phyloP scores from a whole-genome alignment of 768 basidiomycete species.

The Ramaria rubella region DNA sequence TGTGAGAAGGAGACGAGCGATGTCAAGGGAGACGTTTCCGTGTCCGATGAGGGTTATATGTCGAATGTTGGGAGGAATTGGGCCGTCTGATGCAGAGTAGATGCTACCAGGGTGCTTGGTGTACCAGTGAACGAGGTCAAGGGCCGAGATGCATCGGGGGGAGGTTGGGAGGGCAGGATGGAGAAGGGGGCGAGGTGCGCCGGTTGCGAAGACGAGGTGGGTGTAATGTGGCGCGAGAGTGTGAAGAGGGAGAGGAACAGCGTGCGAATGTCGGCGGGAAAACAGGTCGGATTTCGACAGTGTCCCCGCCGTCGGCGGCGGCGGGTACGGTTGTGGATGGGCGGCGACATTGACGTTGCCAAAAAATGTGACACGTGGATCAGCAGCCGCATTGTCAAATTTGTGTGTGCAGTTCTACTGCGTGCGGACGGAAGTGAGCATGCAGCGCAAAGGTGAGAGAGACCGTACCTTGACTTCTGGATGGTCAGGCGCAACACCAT shows the following conservation, averaged over 20 bases:
- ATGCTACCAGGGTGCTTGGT: constrained; percentile 67
- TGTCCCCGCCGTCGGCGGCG: no score
- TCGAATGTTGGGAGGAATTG: constrained; percentile 55
- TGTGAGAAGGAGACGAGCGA: constrained; percentile 85
- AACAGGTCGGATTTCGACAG: no score
- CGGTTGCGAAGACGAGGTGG: constrained; percentile 81
- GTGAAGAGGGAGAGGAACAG: constrained; percentile 51
- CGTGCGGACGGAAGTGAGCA: background rate
- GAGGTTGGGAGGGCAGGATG: constrained; percentile 38
- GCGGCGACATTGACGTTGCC: constrained; percentile 71
- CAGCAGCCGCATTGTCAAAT: constrained; percentile 77
- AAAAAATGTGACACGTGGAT: constrained; percentile 81
- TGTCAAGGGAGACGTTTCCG: constrained; percentile 91
- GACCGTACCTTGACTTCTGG: constrained; percentile 86
- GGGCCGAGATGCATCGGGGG: constrained; percentile 56
- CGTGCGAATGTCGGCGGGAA: constrained; percentile 40
- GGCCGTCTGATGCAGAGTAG: constrained; percentile 32
- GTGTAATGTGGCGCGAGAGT: constrained; percentile 69
- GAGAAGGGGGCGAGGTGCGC: constrained; percentile 56
- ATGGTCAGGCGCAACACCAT: constrained; percentile 97
- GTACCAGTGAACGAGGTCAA: constrained; percentile 93
- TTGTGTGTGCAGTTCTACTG: constrained; percentile 91
- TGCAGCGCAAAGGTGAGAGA: background rate
- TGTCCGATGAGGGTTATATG: constrained; percentile 88
- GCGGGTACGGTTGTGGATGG: background rate